Conservation (phyloP, 208 protist species). For the Zelonia costaricensis region DNA sequence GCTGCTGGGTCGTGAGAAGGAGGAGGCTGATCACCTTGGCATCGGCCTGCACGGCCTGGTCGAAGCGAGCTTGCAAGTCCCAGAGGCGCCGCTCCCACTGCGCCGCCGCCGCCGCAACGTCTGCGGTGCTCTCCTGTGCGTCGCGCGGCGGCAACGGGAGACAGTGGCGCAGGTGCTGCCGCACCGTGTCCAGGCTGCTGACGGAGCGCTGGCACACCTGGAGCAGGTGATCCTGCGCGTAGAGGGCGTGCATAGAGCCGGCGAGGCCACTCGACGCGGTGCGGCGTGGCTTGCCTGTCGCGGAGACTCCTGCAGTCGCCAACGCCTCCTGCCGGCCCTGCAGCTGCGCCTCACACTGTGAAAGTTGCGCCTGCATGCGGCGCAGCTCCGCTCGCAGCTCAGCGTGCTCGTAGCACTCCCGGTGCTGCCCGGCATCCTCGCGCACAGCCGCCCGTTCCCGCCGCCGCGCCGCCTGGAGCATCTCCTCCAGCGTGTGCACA, state of each 20-base stretch:
- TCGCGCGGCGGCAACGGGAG: background rate
- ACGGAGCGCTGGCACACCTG: background rate
- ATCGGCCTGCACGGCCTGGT: constrained; percentile 22
- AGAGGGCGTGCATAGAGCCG: background rate
- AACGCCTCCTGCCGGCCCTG: no score
- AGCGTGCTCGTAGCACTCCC: background rate
- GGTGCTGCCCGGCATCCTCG: background rate
- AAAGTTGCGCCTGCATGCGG: background rate
- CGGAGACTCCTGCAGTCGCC: no score
- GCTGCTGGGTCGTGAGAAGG: constrained; percentile 10
- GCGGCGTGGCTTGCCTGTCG: background rate
- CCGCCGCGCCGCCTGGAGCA: constrained; percentile 22
- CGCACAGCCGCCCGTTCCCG: background rate
- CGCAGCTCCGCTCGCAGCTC: background rate
- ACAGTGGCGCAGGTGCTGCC: constrained; percentile 1
- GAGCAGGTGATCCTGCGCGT: constrained; percentile 23
- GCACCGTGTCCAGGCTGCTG: constrained; percentile 7
- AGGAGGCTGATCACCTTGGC: constrained; percentile 24
- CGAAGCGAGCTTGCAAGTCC: constrained; percentile 5
- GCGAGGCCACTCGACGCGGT: no score
- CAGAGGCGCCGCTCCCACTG: constrained; percentile 1
- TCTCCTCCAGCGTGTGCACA: constrained; percentile 13
- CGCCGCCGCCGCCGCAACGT: background rate
- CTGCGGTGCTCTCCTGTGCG: background rate
- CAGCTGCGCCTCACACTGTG: background rate